These are phyloP conservation scores for Leonotis leonurus DNA, from an alignment of 257 asterid species.

Conservation along the genomic window DNA sequence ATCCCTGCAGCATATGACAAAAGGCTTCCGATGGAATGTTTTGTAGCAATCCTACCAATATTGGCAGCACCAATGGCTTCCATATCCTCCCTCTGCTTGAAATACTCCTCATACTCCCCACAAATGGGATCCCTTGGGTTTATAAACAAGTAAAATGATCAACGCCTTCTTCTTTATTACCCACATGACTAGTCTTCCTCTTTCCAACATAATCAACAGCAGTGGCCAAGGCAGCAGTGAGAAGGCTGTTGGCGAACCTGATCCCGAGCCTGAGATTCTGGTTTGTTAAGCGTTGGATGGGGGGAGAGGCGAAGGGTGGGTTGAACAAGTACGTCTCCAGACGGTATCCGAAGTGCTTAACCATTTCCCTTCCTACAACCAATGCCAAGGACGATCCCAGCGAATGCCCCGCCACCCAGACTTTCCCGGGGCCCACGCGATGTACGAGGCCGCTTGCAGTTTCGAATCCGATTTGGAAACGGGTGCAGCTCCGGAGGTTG, in stretches of 20 bases:
- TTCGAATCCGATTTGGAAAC: conserved; percentile 35
- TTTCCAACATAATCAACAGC: conserved; percentile 18
- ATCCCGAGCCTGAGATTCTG: conserved; percentile 46
- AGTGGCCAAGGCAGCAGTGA: conserved; percentile 53
- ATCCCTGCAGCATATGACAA: conserved; percentile 33
- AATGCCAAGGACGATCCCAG: conserved; percentile 63
- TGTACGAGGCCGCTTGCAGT: conserved; percentile 7
- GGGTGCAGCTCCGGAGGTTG: conserved; percentile 38
- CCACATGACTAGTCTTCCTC: too few species aligned
- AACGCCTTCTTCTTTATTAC: not conserved
- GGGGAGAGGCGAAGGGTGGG: conserved; percentile 68
- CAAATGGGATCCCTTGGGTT: conserved; percentile 60
- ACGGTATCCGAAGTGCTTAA: conserved; percentile 5
- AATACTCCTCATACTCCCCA: conserved; percentile 51
- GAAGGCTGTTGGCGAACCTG: conserved; percentile 39
- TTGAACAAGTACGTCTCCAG: conserved; percentile 66
- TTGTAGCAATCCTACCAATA: conserved; percentile 52
- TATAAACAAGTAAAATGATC: conserved; percentile 51
- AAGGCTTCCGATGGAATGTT: conserved; percentile 51
- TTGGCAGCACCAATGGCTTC: conserved; percentile 39
- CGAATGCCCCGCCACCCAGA: conserved; percentile 80
- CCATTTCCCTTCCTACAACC: conserved; percentile 45
- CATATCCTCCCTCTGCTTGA: conserved; percentile 63
- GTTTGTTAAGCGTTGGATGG: conserved; percentile 34
- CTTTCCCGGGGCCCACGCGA: conserved; percentile 21